A percentile compares a stretch with the other conserved stretches of the same genome.
phyloP scores from a whole-genome alignment of 257 asterid species.

The Eustoma russellianum region DNA sequence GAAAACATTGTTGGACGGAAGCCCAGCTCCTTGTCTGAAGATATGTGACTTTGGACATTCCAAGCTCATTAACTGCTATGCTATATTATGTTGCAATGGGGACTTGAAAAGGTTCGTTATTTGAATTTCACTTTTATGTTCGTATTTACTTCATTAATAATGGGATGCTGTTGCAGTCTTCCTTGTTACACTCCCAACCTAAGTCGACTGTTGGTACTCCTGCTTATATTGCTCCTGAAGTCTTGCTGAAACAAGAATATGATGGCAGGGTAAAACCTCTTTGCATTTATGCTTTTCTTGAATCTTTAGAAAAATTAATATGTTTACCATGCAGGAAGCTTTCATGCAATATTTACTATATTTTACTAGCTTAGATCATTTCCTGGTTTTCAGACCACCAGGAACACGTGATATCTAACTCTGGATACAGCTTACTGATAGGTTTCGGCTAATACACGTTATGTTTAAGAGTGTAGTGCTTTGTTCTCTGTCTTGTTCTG shows the following conservation, averaged over 20 bases:
- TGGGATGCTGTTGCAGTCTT: slow-evolving; percentile 37
- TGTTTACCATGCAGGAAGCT: too few species aligned
- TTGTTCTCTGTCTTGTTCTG: too few species aligned
- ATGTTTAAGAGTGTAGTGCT: too few species aligned
- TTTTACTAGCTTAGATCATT: too few species aligned
- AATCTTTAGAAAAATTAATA: too few species aligned
- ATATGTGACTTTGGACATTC: slow-evolving; percentile 90
- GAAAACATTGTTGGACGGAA: slow-evolving; percentile 79
- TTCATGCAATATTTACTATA: too few species aligned
- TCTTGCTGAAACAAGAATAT: slow-evolving; percentile 59
- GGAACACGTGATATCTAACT: too few species aligned
- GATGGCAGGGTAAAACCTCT: slow-evolving; percentile 67
- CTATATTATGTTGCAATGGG: not conserved
- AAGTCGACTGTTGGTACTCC: slow-evolving; percentile 95
- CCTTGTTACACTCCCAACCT: slow-evolving; percentile 85
- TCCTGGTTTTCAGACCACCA: too few species aligned
- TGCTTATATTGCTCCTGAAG: slow-evolving; percentile 91
- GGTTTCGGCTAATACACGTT: too few species aligned
- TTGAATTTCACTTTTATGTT: not conserved
- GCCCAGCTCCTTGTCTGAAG: slow-evolving; percentile 79
- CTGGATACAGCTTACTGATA: too few species aligned
- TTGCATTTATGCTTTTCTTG: not conserved
- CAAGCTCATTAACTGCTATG: slow-evolving; percentile 18
- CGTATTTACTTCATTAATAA: not conserved
- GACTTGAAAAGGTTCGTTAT: not conserved